phyloP scores from a whole-genome alignment of 2,329 filamentous ascomycete genomes.

The Teratosphaeria gauchensis region DNA sequence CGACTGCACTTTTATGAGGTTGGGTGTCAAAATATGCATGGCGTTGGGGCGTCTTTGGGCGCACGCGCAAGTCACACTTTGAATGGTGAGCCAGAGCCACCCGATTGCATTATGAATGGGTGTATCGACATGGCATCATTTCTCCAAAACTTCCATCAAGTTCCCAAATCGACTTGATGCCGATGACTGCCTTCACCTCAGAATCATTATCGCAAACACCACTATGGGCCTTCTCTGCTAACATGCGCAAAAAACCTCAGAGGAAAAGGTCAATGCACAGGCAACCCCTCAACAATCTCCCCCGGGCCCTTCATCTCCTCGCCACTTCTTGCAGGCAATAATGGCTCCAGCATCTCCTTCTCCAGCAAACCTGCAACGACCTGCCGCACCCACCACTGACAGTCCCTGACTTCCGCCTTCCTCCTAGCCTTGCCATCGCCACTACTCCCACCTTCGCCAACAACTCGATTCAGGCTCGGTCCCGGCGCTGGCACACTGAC shows the following conservation, averaged over 20 bases:
- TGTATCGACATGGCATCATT: neutral
- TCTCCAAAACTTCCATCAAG: neutral
- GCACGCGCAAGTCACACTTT: neutral
- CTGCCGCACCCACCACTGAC: conserved; percentile 12
- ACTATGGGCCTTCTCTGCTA: neutral
- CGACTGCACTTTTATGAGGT: neutral
- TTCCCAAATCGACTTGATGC: neutral
- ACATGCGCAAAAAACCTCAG: neutral
- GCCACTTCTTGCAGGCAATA: neutral
- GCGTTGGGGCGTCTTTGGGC: neutral
- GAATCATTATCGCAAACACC: neutral
- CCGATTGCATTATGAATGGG: neutral
- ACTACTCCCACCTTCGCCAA: neutral
- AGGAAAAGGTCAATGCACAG: neutral
- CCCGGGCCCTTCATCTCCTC: neutral
- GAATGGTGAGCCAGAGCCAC: neutral
- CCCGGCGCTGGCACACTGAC: conserved; percentile 3
- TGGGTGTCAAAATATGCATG: neutral
- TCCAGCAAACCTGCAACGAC: conserved; percentile 3
- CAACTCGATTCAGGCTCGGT: conserved; percentile 7
- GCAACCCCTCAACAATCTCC: neutral
- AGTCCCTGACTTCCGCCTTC: conserved; percentile 9
- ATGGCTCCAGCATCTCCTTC: conserved; percentile 1
- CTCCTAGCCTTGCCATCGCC: neutral
- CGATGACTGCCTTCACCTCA: neutral